These are phyloP conservation scores for Crithidia bombi DNA, from an alignment of 208 protist species.

Conservation along the genomic window DNA sequence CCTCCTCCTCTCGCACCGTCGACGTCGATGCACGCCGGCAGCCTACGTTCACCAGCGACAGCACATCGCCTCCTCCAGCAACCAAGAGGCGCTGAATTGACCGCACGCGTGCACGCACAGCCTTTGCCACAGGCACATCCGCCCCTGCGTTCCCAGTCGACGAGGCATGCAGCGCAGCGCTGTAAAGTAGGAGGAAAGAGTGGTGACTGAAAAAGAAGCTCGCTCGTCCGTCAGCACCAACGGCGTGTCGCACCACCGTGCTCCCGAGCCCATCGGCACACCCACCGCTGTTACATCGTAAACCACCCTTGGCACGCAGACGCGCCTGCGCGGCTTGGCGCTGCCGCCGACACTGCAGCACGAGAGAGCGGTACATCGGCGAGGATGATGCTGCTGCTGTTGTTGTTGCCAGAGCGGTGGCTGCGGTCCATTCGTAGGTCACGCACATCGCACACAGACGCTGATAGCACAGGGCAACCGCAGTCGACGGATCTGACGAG, in stretches of 20 bases:
- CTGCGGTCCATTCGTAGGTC: slow-evolving; percentile 27
- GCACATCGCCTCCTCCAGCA: slow-evolving; percentile 6
- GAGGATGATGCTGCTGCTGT: background rate
- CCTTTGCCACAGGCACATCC: background rate
- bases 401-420: background rate
- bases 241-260: background rate
- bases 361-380: slow-evolving; percentile 8
- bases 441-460: slow-evolving; percentile 23
- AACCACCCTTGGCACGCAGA: background rate
- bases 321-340: slow-evolving; percentile 13
- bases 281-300: background rate
- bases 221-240: background rate
- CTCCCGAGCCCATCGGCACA: background rate
- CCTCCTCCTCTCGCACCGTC: background rate
- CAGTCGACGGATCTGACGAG: too few relatives aligned
- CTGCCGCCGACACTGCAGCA: slow-evolving; percentile 27
- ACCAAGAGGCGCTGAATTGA: background rate
- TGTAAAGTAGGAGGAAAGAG: background rate
- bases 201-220: background rate
- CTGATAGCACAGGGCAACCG: background rate
- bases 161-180: background rate
- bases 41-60: slow-evolving; percentile 5
- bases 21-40: background rate
- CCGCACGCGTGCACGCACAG: background rate
- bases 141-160: background rate